Conservation (phyloP, 2,329 filamentous ascomycete genomes). For the Colletotrichum filicis region DNA sequence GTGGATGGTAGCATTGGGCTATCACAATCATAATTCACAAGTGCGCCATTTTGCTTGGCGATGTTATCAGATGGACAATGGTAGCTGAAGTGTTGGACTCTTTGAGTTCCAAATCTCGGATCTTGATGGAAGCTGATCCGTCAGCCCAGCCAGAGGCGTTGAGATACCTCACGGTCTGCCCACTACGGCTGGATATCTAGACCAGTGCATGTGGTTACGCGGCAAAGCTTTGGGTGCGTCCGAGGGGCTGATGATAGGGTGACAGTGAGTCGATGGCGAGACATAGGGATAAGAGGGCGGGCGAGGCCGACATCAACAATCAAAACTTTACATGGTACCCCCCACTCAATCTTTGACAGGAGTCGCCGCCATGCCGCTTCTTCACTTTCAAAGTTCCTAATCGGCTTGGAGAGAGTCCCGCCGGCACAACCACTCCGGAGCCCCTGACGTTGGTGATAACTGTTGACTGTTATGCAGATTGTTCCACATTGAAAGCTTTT, state of each 20-base stretch:
- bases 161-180: background rate
- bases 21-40: background rate
- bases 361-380: background rate
- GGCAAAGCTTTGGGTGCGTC: background rate
- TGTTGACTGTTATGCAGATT: no score
- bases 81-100: background rate
- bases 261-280: background rate
- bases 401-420: no score
- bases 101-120: background rate
- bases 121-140: background rate
- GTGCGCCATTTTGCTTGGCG: background rate
- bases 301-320: background rate
- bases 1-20: background rate
- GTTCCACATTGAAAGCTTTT: no score
- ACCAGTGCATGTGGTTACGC: background rate
- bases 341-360: background rate
- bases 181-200: background rate
- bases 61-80: background rate
- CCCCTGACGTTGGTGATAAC: no score
- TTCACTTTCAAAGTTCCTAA: no score
- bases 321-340: background rate
- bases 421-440: no score
- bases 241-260: background rate
- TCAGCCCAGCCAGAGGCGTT: background rate
- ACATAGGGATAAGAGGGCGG: background rate